phyloP scores from a whole-genome alignment of 208 protist genomes.

The Angomonas ambiguus region DNA sequence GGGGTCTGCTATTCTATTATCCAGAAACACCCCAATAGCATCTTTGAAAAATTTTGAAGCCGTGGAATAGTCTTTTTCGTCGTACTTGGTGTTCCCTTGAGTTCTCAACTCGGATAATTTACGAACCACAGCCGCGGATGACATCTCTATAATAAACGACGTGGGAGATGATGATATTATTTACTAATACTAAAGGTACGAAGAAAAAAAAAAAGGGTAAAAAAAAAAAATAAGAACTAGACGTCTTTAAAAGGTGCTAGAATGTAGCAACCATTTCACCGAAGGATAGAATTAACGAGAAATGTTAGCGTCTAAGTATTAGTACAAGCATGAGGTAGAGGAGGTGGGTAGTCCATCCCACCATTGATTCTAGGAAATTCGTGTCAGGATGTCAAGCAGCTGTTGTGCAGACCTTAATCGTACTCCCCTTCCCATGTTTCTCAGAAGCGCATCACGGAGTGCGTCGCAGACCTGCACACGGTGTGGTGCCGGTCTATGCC shows the following conservation, averaged over 20 bases:
- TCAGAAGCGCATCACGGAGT: conserved; percentile 59
- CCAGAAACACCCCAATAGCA: conserved; percentile 28
- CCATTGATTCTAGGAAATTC: neutral
- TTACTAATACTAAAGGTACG: neutral
- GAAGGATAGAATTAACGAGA: too few species aligned
- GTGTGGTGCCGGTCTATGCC: conserved; percentile 34
- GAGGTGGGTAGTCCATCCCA: neutral
- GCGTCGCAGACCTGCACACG: conserved; percentile 40
- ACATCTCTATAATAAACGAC: too few species aligned
- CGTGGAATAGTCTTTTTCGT: conserved; percentile 12
- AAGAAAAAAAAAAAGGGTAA: neutral
- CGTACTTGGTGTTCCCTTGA: conserved; percentile 30
- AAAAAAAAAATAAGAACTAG: neutral
- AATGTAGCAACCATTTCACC: too few species aligned
- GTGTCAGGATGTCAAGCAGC: neutral
- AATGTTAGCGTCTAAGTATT: neutral
- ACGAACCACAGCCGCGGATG: neutral
- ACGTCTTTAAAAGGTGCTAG: neutral
- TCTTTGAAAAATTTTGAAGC: conserved; percentile 22
- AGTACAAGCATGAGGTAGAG: neutral
- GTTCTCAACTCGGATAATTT: neutral
- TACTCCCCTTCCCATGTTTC: conserved; percentile 35
- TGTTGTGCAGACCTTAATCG: conserved; percentile 23
- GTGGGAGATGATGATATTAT: too few species aligned
- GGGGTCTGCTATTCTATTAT: conserved; percentile 17